Conservation (phyloP, 805 yeast genomes). For the Helenozyma rhizophorensis region DNA sequence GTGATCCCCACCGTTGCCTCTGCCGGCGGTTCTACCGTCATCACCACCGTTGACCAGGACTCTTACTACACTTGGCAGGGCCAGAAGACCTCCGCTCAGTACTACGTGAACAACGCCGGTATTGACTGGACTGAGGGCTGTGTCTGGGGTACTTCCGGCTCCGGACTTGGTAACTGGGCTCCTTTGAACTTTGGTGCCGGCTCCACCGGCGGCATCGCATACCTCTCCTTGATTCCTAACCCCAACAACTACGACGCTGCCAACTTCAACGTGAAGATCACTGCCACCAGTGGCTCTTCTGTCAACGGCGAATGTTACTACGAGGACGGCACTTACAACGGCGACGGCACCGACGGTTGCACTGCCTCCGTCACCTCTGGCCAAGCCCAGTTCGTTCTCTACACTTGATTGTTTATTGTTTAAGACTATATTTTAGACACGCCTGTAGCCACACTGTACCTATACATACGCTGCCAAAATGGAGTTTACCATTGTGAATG, state of each 20-base stretch:
- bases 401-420: no score
- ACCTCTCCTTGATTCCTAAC: conserved; percentile 90
- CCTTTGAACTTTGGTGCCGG: conserved; percentile 96
- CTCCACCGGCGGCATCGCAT: conserved; percentile 59
- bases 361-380: conserved; percentile 88
- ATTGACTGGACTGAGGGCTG: conserved; percentile 87
- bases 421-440: no score
- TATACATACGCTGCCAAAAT: no score
- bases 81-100: conserved; percentile 84
- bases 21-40: conserved; percentile 60
- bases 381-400: conserved; percentile 77
- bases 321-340: conserved; percentile 71
- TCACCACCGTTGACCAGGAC: conserved; percentile 77
- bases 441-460: no score
- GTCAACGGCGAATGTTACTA: conserved; percentile 73
- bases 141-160: conserved; percentile 80
- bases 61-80: conserved; percentile 79
- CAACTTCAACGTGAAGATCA: conserved; percentile 61
- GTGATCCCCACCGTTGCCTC: conserved; percentile 82
- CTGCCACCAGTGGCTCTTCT: conserved; percentile 59
- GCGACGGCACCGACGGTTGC: conserved; percentile 79
- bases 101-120: conserved; percentile 97
- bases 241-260: conserved; percentile 74
- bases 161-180: conserved; percentile 96
- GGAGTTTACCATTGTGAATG: no score